These are phyloP conservation scores for Rubroboletus satanas DNA, from an alignment of 768 basidiomycete genomes.

Conservation along the genomic window DNA sequence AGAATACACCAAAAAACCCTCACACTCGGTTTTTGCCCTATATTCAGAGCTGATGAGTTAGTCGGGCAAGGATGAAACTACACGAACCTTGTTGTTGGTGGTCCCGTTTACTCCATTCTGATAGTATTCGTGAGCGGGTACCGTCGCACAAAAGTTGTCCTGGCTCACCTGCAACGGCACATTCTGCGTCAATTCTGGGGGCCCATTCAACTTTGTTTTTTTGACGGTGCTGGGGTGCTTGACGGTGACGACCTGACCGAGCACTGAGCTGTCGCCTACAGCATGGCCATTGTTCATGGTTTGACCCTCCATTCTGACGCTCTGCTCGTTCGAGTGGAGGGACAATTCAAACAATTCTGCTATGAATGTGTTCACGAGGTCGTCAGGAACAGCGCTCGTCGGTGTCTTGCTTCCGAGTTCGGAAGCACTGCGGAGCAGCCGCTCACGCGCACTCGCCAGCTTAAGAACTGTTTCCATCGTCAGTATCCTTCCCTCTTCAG, in stretches of 20 bases:
- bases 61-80: background rate
- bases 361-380: conserved; percentile 28
- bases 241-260: background rate
- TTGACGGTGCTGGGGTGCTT: background rate
- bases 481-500: conserved; percentile 53
- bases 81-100: conserved; percentile 1
- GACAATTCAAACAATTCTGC: conserved; percentile 32
- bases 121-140: background rate
- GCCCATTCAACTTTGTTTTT: background rate
- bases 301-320: conserved; percentile 9
- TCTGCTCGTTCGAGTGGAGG: background rate
- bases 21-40: background rate
- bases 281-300: background rate
- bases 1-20: background rate
- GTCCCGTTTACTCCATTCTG: background rate
- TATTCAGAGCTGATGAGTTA: background rate
- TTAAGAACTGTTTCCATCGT: conserved; percentile 53
- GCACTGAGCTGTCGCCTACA: background rate
- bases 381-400: conserved; percentile 25
- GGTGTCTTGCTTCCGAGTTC: conserved; percentile 29
- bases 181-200: background rate
- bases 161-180: background rate
- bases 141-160: background rate
- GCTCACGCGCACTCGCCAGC: conserved; percentile 53
- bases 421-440: conserved; percentile 33